A percentile compares a stretch with the other conserved stretches of the same genome.
phyloP scores from a whole-genome alignment of 192 early-diverging fungal genomes.

The Coemansia sp. region DNA sequence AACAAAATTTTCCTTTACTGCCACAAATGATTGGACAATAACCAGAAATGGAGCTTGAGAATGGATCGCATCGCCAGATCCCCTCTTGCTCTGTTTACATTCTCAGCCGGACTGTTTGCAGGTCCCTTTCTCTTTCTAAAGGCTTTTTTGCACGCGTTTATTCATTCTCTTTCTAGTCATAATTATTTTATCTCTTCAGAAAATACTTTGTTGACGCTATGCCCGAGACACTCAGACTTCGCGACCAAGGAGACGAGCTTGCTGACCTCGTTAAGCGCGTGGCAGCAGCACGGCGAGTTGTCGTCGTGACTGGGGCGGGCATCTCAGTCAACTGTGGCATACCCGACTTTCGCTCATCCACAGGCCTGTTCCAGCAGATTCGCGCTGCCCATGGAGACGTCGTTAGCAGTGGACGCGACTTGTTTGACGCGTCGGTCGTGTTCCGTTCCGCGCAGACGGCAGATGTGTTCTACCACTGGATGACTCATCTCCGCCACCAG shows the following conservation, averaged over 20 bases:
- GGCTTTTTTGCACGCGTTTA: neutral
- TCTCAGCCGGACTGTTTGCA: neutral
- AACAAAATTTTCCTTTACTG: neutral
- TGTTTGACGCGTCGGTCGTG: slow-evolving; percentile 88
- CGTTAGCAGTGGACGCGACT: slow-evolving; percentile 79
- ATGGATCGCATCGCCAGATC: neutral
- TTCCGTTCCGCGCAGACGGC: slow-evolving; percentile 73
- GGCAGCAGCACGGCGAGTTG: slow-evolving; percentile 38
- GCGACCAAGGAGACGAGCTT: slow-evolving; percentile 16
- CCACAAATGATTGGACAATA: neutral
- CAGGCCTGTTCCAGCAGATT: slow-evolving; percentile 84
- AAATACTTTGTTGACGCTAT: slow-evolving; percentile 6
- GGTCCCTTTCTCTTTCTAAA: slow-evolving; percentile 3
- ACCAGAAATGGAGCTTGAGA: neutral
- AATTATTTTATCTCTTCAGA: neutral
- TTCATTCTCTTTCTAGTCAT: neutral
- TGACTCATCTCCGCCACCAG: slow-evolving; percentile 80
- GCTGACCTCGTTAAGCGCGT: slow-evolving; percentile 36
- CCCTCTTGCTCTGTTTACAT: neutral
- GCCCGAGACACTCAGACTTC: slow-evolving; percentile 40
- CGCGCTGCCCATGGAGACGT: slow-evolving; percentile 71
- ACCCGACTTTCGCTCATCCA: slow-evolving; percentile 94
- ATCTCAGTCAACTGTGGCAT: slow-evolving; percentile 95
- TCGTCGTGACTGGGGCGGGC: slow-evolving; percentile 80
- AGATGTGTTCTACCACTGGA: slow-evolving; percentile 66